Evolutionary conservation across 176 grass and related monocot species (phyloP), one percentile per base, ranked within the genome.

Genomic region (Urochloa ruziziensis): DNA sequence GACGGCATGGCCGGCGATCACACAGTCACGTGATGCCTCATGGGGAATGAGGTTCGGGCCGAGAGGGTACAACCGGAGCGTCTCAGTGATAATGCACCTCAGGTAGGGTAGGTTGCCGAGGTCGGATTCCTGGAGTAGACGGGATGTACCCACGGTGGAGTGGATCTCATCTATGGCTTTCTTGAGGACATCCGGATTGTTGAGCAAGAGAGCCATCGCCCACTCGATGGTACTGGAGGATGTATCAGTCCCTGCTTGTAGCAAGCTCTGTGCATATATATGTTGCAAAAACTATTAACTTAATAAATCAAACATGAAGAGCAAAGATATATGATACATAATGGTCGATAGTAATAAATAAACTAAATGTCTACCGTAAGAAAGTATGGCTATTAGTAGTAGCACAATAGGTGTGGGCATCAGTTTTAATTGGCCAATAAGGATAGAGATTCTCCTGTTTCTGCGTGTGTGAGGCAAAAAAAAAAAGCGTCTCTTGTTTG

Each of bases 181-280:
- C 5, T 7, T 4, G 10, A 88, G 29, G 1, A 35, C 8, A 0
- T 11, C 23, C 0, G 73, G 77, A 6, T 94, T 88, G 61, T 92
- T 94, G 24, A 92, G 83, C 1, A 94, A 78, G 40, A 87, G 71
- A 5, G 90, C 78, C 90, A 90, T 90, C 2, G 78, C 81, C 93
- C 87, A 92, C 80, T 92, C 90, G 6, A 80, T 79, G 2, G 67
- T 90, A 63, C 72, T 80, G 0, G 90, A 44, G 5, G 90, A 85
- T 0, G 84, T 92, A 59, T 94, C 93, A 0, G 77, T 88, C 13
- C 87, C 90, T 13, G 30, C 90, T 49, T 83, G 68, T 1, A 91
- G 62, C n/a, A 91, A 33, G 14, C 85, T 86, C 89, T 94, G 25
- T 2, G 47, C 2, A 62, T 35, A 12, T 3, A 59, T 11, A 56